Evolutionary conservation across 352 stramenopile species (phyloP).

Genomic region (Pythium myriotylum): DNA sequence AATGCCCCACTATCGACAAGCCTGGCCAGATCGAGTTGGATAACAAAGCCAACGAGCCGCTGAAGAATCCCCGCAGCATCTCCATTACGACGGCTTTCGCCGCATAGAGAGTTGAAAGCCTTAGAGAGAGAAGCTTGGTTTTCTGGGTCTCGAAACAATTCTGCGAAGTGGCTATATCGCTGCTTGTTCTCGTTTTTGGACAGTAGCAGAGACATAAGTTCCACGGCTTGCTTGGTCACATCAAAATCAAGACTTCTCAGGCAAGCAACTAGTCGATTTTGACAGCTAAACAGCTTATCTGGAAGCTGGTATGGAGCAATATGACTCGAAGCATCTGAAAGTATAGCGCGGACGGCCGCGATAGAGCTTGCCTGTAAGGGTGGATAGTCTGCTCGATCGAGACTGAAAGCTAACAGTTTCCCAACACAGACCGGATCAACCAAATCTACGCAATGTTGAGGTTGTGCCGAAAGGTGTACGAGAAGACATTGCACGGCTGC

Average conservation of each 20-base stretch:
- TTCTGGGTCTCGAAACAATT: constrained; percentile 4
- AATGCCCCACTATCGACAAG: constrained; percentile 19
- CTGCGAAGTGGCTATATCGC: not conserved
- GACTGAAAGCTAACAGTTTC: not conserved
- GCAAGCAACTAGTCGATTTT: constrained; percentile 6
- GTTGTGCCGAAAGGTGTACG: constrained; percentile 9
- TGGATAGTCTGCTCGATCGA: not conserved
- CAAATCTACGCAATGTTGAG: not conserved
- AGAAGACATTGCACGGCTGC: constrained; percentile 12
- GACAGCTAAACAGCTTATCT: constrained; percentile 9
- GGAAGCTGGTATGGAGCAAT: constrained; percentile 7
- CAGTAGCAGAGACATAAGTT: constrained; percentile 10
- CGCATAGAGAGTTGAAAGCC: constrained; percentile 16
- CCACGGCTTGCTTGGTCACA: constrained; percentile 20
- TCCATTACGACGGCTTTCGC: not conserved
- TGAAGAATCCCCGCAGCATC: constrained; percentile 15
- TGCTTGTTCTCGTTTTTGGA: constrained; percentile 8
- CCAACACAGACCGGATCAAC: constrained; percentile 3
- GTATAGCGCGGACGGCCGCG: not conserved
- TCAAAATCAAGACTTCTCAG: constrained; percentile 14
- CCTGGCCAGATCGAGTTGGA: constrained; percentile 15
- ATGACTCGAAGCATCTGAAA: not conserved
- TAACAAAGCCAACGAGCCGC: constrained; percentile 17
- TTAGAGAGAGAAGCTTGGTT: constrained; percentile 7
- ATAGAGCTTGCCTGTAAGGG: constrained; percentile 13